Percentiles rank a stretch among this genome's conserved stretches.
phyloP scores from a whole-genome alignment of 2,329 filamentous ascomycete genomes.

The Epichloe hybrida region DNA sequence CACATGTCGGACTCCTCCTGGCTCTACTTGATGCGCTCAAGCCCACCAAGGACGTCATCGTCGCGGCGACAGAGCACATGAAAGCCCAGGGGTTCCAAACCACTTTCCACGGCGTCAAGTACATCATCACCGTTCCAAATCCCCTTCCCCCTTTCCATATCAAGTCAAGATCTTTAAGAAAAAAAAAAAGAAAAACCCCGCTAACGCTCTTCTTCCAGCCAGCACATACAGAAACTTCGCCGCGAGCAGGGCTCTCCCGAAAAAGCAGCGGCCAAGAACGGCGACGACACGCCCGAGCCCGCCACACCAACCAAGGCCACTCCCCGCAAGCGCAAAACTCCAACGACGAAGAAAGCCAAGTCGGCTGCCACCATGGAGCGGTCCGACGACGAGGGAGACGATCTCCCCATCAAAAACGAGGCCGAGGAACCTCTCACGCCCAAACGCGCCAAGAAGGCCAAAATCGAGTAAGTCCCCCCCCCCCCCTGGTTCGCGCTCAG shows the following conservation, averaged over 20 bases:
- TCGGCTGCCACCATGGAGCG: constrained; percentile 10
- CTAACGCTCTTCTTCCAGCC: constrained; percentile 17
- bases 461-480: not conserved
- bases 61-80: constrained; percentile 18
- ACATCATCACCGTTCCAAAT: constrained; percentile 8
- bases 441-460: constrained; percentile 12
- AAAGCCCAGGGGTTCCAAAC: constrained; percentile 24
- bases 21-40: constrained; percentile 23
- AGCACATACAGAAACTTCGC: constrained; percentile 33
- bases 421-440: not conserved
- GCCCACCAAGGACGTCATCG: constrained; percentile 21
- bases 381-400: constrained; percentile 9
- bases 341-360: constrained; percentile 14
- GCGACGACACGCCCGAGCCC: not conserved
- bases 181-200: no score
- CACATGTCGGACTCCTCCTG: constrained; percentile 26
- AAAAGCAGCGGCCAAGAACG: constrained; percentile 8
- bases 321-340: constrained; percentile 19
- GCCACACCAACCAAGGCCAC: constrained; percentile 9
- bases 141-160: not conserved
- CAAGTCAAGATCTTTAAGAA: not conserved
- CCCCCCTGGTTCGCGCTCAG: no score
- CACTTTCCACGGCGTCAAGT: constrained; percentile 27
- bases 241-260: constrained; percentile 17
- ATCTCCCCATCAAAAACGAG: not conserved